These are phyloP conservation scores for Microdochium bolleyi DNA, from an alignment of 2,329 filamentous ascomycete genomes.

Conservation along the genomic window DNA sequence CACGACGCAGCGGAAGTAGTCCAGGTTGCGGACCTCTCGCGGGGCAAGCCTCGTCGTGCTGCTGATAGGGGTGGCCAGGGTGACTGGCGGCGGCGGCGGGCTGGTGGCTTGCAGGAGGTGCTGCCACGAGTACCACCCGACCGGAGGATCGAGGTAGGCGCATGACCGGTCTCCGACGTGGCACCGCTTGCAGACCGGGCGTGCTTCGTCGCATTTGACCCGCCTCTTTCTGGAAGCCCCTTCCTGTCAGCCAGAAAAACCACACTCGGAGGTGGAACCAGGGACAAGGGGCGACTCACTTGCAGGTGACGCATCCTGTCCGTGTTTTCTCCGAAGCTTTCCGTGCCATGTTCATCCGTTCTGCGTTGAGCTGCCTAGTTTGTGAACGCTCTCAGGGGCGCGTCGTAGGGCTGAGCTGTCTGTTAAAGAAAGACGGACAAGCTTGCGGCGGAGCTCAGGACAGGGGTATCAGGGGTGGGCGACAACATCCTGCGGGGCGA, in stretches of 20 bases:
- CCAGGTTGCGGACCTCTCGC: constrained; percentile 5
- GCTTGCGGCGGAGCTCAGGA: background rate
- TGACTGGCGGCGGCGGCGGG: constrained; percentile 5
- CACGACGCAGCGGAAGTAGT: constrained; percentile 10
- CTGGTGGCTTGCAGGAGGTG: constrained; percentile 1
- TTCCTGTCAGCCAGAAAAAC: background rate
- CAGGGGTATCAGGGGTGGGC: background rate
- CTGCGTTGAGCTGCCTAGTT: too few relatives aligned
- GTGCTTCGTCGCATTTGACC: constrained; percentile 23
- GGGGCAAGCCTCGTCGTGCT: background rate
- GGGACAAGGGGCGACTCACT: constrained; percentile 4
- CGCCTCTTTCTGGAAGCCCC: constrained; percentile 14
- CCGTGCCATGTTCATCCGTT: constrained; percentile 9
- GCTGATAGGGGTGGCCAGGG: background rate
- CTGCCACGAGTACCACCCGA: constrained; percentile 8
- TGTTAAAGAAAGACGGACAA: background rate
- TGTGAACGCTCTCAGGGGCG: background rate
- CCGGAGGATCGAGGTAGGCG: constrained; percentile 7
- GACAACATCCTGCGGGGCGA: too few relatives aligned
- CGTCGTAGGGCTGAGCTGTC: background rate
- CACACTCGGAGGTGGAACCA: background rate
- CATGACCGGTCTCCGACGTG: constrained; percentile 14
- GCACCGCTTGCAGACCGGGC: constrained; percentile 18
- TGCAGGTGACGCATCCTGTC: constrained; percentile 11
- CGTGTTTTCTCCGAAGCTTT: constrained; percentile 8